These are phyloP conservation scores for Meyerozyma sp. DNA, from an alignment of 1,139 yeast species.

Conservation along the genomic window DNA sequence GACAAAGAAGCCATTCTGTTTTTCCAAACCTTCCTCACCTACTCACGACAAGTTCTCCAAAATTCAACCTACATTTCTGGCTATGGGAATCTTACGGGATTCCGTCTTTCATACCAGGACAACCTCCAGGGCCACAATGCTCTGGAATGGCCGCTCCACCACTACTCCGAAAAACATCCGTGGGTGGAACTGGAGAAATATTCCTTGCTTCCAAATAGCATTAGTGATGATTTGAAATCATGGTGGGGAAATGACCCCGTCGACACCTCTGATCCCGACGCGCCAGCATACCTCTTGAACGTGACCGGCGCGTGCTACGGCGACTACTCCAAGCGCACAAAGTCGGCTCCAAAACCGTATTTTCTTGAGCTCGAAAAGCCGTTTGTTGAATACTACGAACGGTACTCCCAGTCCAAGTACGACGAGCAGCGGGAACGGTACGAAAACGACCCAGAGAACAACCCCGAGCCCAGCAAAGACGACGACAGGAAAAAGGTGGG, in stretches of 20 bases:
- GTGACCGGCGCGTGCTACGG: constrained; percentile 11
- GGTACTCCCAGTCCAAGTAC: constrained; percentile 18
- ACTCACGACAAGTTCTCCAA: constrained; percentile 26
- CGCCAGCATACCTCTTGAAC: constrained; percentile 8
- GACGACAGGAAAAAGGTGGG: constrained; percentile 5
- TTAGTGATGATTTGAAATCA: constrained; percentile 40
- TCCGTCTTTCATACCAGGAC: constrained; percentile 58
- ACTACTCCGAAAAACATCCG: constrained; percentile 31
- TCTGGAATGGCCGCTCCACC: constrained; percentile 55
- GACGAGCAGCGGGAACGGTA: constrained; percentile 20
- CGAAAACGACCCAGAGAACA: constrained; percentile 23
- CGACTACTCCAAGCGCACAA: constrained; percentile 5
- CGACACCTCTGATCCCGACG: constrained; percentile 1
- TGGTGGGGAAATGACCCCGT: constrained; percentile 43
- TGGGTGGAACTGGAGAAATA: constrained; percentile 52
- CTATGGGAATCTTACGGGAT: constrained; percentile 73
- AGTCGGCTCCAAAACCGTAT: constrained; percentile 10
- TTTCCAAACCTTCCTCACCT: constrained; percentile 28
- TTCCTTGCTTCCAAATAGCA: constrained; percentile 56
- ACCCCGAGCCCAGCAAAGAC: constrained; percentile 13
- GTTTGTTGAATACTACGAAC: constrained; percentile 29
- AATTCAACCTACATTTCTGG: constrained; percentile 46
- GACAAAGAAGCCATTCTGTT: constrained; percentile 22
- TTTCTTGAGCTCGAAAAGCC: constrained; percentile 38
- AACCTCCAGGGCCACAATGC: constrained; percentile 34